phyloP scores from a whole-genome alignment of 352 stramenopile species.

The Aphanomyces astaci region DNA sequence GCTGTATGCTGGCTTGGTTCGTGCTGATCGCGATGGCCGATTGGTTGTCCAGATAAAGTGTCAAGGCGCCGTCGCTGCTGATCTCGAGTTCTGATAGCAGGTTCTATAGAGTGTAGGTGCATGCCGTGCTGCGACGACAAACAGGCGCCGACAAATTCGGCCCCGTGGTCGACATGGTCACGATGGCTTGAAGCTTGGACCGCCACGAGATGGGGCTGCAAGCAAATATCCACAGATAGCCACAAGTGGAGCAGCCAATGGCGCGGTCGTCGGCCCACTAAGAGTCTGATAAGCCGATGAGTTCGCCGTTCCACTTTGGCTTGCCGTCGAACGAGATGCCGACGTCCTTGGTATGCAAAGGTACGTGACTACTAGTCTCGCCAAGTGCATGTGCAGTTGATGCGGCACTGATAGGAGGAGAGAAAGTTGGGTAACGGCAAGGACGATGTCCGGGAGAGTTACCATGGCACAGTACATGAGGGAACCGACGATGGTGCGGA shows the following conservation, averaged over 20 bases:
- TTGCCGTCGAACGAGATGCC: not conserved
- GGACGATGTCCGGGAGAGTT: not conserved
- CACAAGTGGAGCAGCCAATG: too few species aligned
- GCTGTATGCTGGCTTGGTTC: constrained; percentile 3
- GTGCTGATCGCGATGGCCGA: not conserved
- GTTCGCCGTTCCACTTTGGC: not conserved
- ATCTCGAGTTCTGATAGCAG: not conserved
- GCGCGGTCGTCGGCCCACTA: too few species aligned
- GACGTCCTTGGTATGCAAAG: not conserved
- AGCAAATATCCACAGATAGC: not conserved
- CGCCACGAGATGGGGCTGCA: not conserved
- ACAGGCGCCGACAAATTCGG: constrained; percentile 2
- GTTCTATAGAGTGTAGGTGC: constrained; percentile 9
- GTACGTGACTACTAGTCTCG: not conserved
- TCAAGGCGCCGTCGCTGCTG: not conserved
- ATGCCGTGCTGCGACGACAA: not conserved
- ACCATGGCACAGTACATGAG: constrained; percentile 4
- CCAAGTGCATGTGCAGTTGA: not conserved
- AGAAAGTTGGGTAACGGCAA: constrained; percentile 1
- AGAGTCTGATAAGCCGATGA: not conserved
- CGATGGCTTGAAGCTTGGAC: constrained; percentile 7
- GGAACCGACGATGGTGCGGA: not conserved
- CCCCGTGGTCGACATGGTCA: constrained; percentile 4
- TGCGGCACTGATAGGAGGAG: not conserved
- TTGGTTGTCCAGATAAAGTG: constrained; percentile 11